Conservation (phyloP, 768 basidiomycete species). For the Tylopilus plumbeoviolaceoides region DNA sequence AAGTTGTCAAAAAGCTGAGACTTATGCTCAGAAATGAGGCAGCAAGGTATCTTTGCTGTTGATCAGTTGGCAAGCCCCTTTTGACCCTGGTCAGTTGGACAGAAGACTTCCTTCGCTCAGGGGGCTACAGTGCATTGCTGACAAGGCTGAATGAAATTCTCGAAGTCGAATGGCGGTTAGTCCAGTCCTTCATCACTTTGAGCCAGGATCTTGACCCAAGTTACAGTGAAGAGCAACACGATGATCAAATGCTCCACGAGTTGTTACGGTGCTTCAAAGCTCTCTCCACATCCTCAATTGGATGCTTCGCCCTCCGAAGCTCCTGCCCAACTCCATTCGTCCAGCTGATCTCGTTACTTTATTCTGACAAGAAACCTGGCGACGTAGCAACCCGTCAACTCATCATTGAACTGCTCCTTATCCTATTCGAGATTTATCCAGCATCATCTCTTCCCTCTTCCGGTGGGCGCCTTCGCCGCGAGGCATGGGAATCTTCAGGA, state of each 20-base stretch:
- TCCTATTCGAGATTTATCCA: conserved; percentile 88
- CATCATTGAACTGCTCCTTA: conserved; percentile 82
- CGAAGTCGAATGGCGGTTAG: conserved; percentile 94
- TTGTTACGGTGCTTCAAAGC: conserved; percentile 92
- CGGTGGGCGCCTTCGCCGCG: conserved; percentile 37
- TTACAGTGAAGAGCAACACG: conserved; percentile 94
- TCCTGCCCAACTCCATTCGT: conserved; percentile 85
- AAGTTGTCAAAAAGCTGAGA: conserved; percentile 81
- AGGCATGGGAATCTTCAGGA: conserved; percentile 54
- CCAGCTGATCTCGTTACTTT: conserved; percentile 79
- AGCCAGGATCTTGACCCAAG: conserved; percentile 7
- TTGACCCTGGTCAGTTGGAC: conserved; percentile 64
- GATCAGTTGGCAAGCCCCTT: not conserved
- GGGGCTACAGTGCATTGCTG: conserved; percentile 83
- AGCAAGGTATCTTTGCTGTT: conserved; percentile 53
- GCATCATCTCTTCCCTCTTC: conserved; percentile 57
- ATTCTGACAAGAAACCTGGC: conserved; percentile 98
- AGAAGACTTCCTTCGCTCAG: conserved; percentile 73
- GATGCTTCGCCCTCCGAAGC: conserved; percentile 86
- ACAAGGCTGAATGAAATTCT: conserved; percentile 87
- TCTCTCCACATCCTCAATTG: conserved; percentile 82
- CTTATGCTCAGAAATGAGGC: conserved; percentile 86
- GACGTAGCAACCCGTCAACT: conserved; percentile 88
- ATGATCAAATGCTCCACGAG: conserved; percentile 91
- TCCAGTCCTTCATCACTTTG: conserved; percentile 5